Conservation (phyloP, 164 flowering plant genomes). For the Vitis cinerea region DNA sequence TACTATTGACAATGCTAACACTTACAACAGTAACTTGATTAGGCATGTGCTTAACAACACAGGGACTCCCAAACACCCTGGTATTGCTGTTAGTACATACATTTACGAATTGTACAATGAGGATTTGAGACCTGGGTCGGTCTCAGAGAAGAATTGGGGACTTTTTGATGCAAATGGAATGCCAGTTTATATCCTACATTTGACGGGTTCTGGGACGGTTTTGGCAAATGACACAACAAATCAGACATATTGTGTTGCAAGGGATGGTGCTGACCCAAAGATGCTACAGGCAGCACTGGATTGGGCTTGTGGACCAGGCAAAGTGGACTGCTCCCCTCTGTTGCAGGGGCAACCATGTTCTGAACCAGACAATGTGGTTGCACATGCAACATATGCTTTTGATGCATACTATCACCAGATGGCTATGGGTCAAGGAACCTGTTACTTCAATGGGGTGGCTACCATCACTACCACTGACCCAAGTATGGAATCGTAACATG, state of each 20-base stretch:
- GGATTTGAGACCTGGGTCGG: conserved; percentile 63
- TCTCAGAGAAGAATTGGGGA: conserved; percentile 94
- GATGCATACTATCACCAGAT: conserved; percentile 70
- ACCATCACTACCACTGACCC: conserved; percentile 76
- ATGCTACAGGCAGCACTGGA: conserved; percentile 86
- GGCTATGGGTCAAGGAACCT: conserved; percentile 67
- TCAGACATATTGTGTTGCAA: conserved; percentile 73
- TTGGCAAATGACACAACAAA: conserved; percentile 89
- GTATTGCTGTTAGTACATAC: conserved; percentile 72
- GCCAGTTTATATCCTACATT: conserved; percentile 61
- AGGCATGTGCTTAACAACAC: conserved; percentile 75
- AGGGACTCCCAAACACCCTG: conserved; percentile 91
- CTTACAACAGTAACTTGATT: conserved; percentile 81
- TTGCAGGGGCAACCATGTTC: conserved; percentile 79
- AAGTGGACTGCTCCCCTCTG: conserved; percentile 74
- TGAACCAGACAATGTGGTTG: conserved; percentile 68
- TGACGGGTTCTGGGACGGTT: conserved; percentile 73
- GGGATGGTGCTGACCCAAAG: conserved; percentile 64
- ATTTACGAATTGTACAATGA: conserved; percentile 93
- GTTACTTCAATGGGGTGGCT: conserved; percentile 90
- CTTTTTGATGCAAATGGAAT: conserved; percentile 67
- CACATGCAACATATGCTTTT: conserved; percentile 85
- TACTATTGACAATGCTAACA: conserved; percentile 74
- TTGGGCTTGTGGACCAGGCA: conserved; percentile 98
- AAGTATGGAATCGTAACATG: conserved; percentile 45